Base-by-base conservation (phyloP, 139 green algal genomes). In the Chlorella sp. region DNA sequence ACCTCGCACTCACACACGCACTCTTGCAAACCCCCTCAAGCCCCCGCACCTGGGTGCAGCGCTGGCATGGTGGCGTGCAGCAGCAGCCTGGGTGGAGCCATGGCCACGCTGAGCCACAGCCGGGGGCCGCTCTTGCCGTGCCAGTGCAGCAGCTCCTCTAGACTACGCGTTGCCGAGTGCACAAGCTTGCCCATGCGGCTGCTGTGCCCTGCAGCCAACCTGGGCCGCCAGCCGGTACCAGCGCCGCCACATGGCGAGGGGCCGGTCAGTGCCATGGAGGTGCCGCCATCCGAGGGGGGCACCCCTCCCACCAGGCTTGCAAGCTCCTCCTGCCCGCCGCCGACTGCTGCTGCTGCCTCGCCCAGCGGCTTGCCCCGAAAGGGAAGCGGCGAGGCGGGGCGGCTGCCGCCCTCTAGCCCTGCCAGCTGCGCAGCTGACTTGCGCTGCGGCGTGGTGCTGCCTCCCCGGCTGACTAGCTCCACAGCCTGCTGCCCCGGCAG, bases 41-140 rank as follows among this genome's bases (percentile, higher is more conserved):
- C 38, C 38, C 69, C 65, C 65, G 36, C 69, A 87, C 86, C 86
- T 82, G 58, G 75, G 72, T 84, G 62, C 74, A 91, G 51, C 28
- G 86, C 73, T 14, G 88, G 88, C 86, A 91, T 91, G 69, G 88
- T 91, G 9, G 83, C 60, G 80, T 91, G 88, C 76, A 91, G 87
- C 22, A 88, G 48, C 36, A 91, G 81, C 75, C 84, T 54, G 19
- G 87, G 40, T 17, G 88, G 86, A 0, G 82, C 56, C 32, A 75
- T 88, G n/a, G 40, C 14, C 17, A 88, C 26, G 19, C 44, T 44
- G n/a, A 84, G 51, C 43, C 46, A 85, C 43, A 74, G 41, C 6
- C 60, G 14, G 19, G 44, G 58, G 30, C 84, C 84, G 40, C 28
- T 85, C 72, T 54, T 85, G 68, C 60, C 58, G 41, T 85, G 44